These are phyloP conservation scores for Opeltia flavorubescens DNA, from an alignment of 495 filamentous ascomycete species.

Conservation along the genomic window DNA sequence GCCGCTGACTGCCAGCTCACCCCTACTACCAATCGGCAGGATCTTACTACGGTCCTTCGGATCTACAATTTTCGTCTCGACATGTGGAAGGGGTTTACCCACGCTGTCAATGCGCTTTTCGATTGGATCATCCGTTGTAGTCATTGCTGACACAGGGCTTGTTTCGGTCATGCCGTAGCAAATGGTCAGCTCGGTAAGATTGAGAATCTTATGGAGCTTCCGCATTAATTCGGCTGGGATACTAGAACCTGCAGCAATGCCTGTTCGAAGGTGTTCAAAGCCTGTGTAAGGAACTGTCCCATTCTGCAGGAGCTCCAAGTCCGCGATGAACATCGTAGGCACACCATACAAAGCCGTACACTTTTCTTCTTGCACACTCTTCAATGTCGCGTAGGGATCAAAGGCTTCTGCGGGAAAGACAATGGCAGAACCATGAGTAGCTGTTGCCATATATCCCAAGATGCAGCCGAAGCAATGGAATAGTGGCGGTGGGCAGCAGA, in stretches of 20 bases:
- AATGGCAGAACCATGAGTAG: slow-evolving; percentile 71
- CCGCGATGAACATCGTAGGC: slow-evolving; percentile 90
- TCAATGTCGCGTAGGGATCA: slow-evolving; percentile 57
- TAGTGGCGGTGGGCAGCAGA: slow-evolving; percentile 77
- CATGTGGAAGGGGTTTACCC: slow-evolving; percentile 67
- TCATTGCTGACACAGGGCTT: slow-evolving; percentile 84
- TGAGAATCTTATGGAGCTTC: slow-evolving; percentile 57
- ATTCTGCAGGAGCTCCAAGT: slow-evolving; percentile 55
- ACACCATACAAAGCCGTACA: slow-evolving; percentile 88
- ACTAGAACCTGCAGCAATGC: slow-evolving; percentile 80
- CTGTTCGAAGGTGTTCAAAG: slow-evolving; percentile 63
- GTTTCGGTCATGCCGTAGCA: slow-evolving; percentile 99
- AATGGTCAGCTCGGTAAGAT: slow-evolving; percentile 75
- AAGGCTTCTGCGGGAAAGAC: slow-evolving; percentile 84
- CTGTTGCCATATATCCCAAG: slow-evolving; percentile 87
- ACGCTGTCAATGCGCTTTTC: slow-evolving; percentile 66
- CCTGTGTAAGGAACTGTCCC: slow-evolving; percentile 38
- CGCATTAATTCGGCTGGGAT: slow-evolving; percentile 79
- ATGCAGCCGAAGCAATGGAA: slow-evolving; percentile 92
- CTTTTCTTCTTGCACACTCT: slow-evolving; percentile 55
- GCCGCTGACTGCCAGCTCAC: slow-evolving; percentile 73
- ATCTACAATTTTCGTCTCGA: slow-evolving; percentile 71
- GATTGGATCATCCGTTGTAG: slow-evolving; percentile 65
- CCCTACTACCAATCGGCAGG: slow-evolving; percentile 49
- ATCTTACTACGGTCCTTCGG: slow-evolving; percentile 38